Conservation (phyloP, 2,329 filamentous ascomycete genomes). For the Endothia cerciana region DNA sequence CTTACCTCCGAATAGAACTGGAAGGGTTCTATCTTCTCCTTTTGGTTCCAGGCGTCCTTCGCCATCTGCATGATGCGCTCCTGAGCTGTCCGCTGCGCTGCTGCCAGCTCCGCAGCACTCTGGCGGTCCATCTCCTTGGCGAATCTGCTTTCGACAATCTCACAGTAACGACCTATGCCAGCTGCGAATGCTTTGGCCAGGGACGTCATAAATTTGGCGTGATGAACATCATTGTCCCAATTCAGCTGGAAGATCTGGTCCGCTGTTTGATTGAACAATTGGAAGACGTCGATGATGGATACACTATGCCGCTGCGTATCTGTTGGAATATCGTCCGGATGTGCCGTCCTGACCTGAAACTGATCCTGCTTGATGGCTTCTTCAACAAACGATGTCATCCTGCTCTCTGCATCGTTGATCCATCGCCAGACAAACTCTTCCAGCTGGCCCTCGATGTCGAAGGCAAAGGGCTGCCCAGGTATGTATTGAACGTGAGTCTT, state of each 20-base stretch:
- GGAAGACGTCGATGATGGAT: conserved; percentile 91
- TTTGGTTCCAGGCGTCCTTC: conserved; percentile 89
- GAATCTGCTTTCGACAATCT: conserved; percentile 84
- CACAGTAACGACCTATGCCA: conserved; percentile 87
- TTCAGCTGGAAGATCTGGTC: conserved; percentile 84
- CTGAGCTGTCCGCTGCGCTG: conserved; percentile 77
- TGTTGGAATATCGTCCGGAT: conserved; percentile 63
- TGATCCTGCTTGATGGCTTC: conserved; percentile 88
- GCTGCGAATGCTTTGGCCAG: conserved; percentile 82
- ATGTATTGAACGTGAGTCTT: conserved; percentile 77
- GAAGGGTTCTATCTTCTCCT: conserved; percentile 93
- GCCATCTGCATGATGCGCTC: conserved; percentile 93
- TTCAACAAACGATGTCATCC: conserved; percentile 82
- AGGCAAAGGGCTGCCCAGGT: conserved; percentile 76
- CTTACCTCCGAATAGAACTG: conserved; percentile 91
- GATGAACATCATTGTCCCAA: conserved; percentile 92
- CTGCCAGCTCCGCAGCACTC: conserved; percentile 83
- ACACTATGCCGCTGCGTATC: conserved; percentile 90
- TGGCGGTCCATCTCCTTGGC: conserved; percentile 90
- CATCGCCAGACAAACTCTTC: conserved; percentile 96
- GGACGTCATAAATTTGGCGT: conserved; percentile 96
- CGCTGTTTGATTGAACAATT: conserved; percentile 88
- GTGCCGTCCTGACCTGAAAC: conserved; percentile 74
- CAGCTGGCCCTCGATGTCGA: conserved; percentile 83
- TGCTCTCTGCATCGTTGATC: conserved; percentile 80